Base-by-base conservation (phyloP, 192 early-diverging fungal genomes). In the Rhizophagus prolifer region DNA sequence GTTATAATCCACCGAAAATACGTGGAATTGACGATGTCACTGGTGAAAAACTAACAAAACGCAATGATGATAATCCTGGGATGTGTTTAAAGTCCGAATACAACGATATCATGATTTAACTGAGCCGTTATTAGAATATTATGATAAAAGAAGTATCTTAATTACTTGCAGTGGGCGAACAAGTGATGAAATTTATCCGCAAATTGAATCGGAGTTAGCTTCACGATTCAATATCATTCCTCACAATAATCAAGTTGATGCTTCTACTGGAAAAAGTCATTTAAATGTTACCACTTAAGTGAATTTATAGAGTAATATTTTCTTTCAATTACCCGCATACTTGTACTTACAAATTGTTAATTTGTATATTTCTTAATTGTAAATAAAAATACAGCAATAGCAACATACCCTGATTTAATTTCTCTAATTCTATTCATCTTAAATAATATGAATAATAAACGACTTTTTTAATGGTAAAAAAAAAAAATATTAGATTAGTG, bases 171-270 rank as follows among this genome's bases (percentile, higher is more conserved):
- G 77, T 3, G 97, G 96, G 36, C 82, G 85, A 6, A 97, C 96
- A 9, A 96, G 94, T 19, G 97, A 97, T 71, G 88, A 93, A 79
- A 97, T 99, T 80, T 96, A 92, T 82, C 97, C 96, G 7, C 87
- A 94, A 85, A 90, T 98, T 69, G 81, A 90, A 69, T 75, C 75
- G 26, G 86, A 85, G 66, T 74, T 88, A 19, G 79, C 79, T 28
- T 73, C 80, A 34, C 75, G 76, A 50, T 78, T 86, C 34, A 31
- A 79, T 19, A 6, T 54, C 21, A 54, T 54, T 54, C 19, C 14
- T 54, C 50, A 21, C 6, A 21, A n/a, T 19, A 54, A 54, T 54
- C 50, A 21, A 21, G 50, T 54, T n/a, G 19, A 9, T 2, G 2
- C 41, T 44, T 44, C 41, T 44, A 44, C 41, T 44, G 41, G 12